Conservation (phyloP, 2,329 filamentous ascomycete species). For the Penicillium sp. region DNA sequence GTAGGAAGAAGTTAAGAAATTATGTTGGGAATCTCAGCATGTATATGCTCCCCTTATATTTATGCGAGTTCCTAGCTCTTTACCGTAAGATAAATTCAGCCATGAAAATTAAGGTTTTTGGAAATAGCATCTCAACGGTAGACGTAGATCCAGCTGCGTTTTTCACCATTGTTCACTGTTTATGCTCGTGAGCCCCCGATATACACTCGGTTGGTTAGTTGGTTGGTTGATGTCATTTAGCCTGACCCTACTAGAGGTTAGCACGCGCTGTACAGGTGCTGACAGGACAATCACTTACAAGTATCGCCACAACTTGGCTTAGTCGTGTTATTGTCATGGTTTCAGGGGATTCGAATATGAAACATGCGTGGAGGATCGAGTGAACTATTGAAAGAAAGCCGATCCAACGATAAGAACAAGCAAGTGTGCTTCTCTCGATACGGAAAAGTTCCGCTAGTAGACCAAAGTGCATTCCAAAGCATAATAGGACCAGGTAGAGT, state of each 20-base stretch:
- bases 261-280: not conserved
- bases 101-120: no score
- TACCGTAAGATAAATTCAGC: no score
- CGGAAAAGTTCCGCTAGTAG: not conserved
- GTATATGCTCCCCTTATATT: no score
- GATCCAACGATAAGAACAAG: slow-evolving; percentile 3
- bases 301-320: slow-evolving; percentile 1
- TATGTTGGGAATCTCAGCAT: no score
- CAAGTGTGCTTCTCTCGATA: not conserved
- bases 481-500: not conserved
- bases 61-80: no score
- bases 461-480: slow-evolving; percentile 1
- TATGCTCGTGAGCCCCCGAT: no score
- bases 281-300: slow-evolving; percentile 1
- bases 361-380: not conserved
- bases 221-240: not conserved
- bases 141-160: no score
- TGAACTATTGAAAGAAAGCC: not conserved
- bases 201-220: not conserved
- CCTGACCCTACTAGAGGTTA: not conserved
- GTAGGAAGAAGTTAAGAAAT: no score
- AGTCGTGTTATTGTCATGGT: slow-evolving; percentile 1
- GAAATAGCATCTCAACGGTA: no score
- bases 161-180: no score
- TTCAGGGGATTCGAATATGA: not conserved